Evolutionary conservation across 2,329 filamentous ascomycete genomes (phyloP).

Genomic region (Penicillium glabrum): DNA sequence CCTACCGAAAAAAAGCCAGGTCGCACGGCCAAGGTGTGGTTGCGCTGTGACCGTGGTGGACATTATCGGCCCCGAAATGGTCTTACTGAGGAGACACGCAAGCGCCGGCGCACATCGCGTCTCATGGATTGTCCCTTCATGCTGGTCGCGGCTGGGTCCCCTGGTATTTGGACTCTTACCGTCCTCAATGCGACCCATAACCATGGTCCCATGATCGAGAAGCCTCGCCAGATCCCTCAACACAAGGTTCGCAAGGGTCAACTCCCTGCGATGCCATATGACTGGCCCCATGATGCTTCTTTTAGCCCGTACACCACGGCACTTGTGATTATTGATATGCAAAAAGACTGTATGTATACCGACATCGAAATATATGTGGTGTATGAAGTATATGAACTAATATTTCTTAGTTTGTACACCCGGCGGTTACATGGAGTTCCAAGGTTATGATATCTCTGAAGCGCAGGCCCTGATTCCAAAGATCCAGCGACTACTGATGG

Average conservation of each 20-base stretch:
- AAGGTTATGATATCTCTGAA: constrained; percentile 45
- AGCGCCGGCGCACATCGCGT: constrained; percentile 44
- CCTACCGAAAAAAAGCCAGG: constrained; percentile 48
- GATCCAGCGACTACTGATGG: constrained; percentile 39
- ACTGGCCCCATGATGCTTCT: constrained; percentile 48
- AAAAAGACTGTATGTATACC: constrained; percentile 45
- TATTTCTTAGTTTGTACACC: constrained; percentile 39
- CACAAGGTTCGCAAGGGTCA: constrained; percentile 47
- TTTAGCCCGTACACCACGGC: constrained; percentile 48
- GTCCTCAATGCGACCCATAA: constrained; percentile 45
- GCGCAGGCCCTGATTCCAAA: constrained; percentile 42
- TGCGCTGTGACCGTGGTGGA: constrained; percentile 46
- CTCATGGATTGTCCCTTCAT: constrained; percentile 48
- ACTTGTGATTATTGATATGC: constrained; percentile 50
- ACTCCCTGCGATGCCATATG: constrained; percentile 42
- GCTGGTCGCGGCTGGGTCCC: constrained; percentile 44
- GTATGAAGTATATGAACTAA: neutral
- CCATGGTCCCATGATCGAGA: constrained; percentile 43
- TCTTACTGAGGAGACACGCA: constrained; percentile 46
- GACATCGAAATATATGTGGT: neutral
- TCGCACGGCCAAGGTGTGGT: constrained; percentile 45
- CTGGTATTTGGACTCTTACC: constrained; percentile 45
- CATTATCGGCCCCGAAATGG: constrained; percentile 47
- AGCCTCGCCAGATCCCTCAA: constrained; percentile 41
- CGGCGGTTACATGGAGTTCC: constrained; percentile 47